Base-by-base conservation (phyloP, 495 filamentous ascomycete species). In the Trichoderma orchidacearum region DNA sequence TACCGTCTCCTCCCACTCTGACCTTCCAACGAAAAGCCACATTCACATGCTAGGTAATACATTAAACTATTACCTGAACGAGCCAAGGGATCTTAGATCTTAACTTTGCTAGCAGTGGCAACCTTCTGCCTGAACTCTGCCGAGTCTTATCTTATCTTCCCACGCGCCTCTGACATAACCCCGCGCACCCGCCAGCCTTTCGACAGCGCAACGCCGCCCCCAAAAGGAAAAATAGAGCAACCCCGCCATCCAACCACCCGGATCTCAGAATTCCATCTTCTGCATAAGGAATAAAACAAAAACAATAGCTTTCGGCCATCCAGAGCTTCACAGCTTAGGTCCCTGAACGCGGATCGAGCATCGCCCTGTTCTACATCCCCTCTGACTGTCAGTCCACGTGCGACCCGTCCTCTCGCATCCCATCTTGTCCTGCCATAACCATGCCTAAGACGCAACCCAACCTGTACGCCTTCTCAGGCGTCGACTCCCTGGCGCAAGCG, bases 401-500 rank as follows among this genome's bases (percentile, higher is more conserved):
- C 30, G 29, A 35, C 34, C 30, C 11, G 56, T 27, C 56, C 36
- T 28, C 34, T 28, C 21, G 30, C 25, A 32, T 32, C 30, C 11
- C 50, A 18, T 30, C 12, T 12, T 13, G 9, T 25, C 27, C 18
- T 23, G 34, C 30, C 30, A 59, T 30, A 63, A 81, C 17, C 56
- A 89, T 89, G 86, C 79, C 76, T 56, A 82, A 84, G 61, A 55
- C 53, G 17, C 81, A 87, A 64, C 87, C 89, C 58, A 91, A 87
- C 63, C 85, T 98, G 62, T 94, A 87, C 76, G 81, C 86, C 58
- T 98, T 92, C 70, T 66, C 75, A 51, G 75, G 76, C 68, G 70
- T 76, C 58, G 79, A 83, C 56, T 72, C 80, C 7, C 83, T 98
- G 53, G 88, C 89, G 18, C 67, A 75, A 21, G 80, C 82, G 62